A percentile compares a stretch with the other conserved stretches of the same genome.
Conservation (phyloP, 2,329 filamentous ascomycete species). For the Sclerotiophoma versabilis region DNA sequence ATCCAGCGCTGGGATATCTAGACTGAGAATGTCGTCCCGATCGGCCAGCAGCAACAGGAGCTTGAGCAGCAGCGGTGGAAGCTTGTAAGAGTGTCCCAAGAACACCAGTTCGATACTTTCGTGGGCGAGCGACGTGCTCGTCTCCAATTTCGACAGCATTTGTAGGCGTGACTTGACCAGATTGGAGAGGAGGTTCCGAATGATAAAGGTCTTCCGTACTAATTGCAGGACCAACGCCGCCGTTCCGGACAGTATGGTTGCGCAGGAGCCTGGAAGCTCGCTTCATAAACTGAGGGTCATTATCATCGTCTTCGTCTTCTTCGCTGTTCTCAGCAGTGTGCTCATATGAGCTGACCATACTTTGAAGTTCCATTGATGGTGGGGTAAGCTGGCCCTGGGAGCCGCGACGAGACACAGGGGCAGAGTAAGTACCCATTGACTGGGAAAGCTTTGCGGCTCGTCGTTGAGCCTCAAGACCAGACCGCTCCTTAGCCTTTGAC, state of each 20-base stretch:
- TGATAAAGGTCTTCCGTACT: conserved; percentile 44
- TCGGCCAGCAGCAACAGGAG: conserved; percentile 15
- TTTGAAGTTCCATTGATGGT: conserved; percentile 29
- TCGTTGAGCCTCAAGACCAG: conserved; percentile 44
- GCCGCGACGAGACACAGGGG: conserved; percentile 44
- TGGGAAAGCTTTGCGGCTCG: conserved; percentile 46
- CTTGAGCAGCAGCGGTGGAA: conserved; percentile 24
- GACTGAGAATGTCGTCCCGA: conserved; percentile 21
- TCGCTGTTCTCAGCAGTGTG: conserved; percentile 34
- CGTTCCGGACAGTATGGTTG: conserved; percentile 38
- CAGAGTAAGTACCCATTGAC: conserved; percentile 47
- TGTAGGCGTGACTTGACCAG: conserved; percentile 58
- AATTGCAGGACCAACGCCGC: conserved; percentile 19
- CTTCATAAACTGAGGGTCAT: conserved; percentile 44
- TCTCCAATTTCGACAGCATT: conserved; percentile 61
- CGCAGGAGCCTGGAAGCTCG: conserved; percentile 52
- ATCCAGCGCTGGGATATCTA: conserved; percentile 34
- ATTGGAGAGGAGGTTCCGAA: conserved; percentile 41
- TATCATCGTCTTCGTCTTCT: conserved; percentile 33
- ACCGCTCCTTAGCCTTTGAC: conserved; percentile 39
- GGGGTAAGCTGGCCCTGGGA: conserved; percentile 40
- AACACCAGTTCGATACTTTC: conserved; percentile 75
- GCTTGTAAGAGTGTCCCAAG: conserved; percentile 73
- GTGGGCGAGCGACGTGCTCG: conserved; percentile 71
- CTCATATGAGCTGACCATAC: conserved; percentile 24